Evolutionary conservation across 129 eudicot species (phyloP).

Genomic region (Centrapalus pauciflorus): DNA sequence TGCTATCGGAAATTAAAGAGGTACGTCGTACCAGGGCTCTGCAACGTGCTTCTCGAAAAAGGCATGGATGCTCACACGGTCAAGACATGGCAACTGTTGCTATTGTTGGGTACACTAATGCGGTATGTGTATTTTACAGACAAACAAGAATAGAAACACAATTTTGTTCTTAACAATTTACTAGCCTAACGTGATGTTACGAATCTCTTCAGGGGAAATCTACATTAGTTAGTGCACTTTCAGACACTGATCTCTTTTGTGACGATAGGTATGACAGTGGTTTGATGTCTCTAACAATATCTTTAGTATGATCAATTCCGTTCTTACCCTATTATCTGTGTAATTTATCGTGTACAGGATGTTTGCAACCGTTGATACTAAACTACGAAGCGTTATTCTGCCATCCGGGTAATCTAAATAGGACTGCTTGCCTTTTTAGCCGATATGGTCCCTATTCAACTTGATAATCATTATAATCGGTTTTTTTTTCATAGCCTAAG

Average conservation of each 20-base stretch:
- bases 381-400: conserved; percentile 74
- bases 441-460: not conserved
- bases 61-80: conserved; percentile 56
- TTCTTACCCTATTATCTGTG: not conserved
- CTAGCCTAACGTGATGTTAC: not conserved
- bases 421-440: not conserved
- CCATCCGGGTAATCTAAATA: conserved; percentile 95
- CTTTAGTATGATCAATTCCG: not conserved
- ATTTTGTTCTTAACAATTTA: not conserved
- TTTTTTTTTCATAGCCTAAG: not conserved
- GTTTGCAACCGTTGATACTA: conserved; percentile 97
- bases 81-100: conserved; percentile 84
- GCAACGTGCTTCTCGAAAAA: conserved; percentile 89
- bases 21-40: conserved; percentile 95
- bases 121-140: conserved; percentile 44
- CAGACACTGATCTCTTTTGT: conserved; percentile 66
- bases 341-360: conserved; percentile 43
- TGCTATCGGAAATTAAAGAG: conserved; percentile 74
- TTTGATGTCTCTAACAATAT: not conserved
- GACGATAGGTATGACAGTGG: conserved; percentile 69
- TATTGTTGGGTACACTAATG: conserved; percentile 98
- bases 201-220: conserved; percentile 73
- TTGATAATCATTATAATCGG: not conserved
- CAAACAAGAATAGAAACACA: not conserved
- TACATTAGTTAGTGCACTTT: conserved; percentile 79